Evolutionary conservation across 73 alveolate species (phyloP).

Genomic region (Paramecium caudatum): DNA sequence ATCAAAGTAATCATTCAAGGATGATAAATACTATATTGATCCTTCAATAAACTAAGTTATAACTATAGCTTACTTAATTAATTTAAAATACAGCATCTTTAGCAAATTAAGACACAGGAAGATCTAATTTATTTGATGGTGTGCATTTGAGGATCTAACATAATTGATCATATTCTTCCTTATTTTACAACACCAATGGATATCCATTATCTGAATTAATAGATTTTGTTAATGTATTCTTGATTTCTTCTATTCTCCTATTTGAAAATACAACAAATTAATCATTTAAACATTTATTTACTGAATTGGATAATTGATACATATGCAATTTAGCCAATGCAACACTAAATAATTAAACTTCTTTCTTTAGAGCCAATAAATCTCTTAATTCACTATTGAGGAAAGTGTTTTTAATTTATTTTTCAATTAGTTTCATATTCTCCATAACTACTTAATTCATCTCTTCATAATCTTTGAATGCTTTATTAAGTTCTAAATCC

Average conservation of each 20-base stretch:
- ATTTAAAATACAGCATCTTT: conserved; percentile 3
- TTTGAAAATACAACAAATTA: conserved; percentile 29
- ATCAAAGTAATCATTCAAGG: conserved; percentile 51
- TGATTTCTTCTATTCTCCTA: conserved; percentile 65
- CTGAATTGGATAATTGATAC: conserved; percentile 32
- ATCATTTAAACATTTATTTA: conserved; percentile 49
- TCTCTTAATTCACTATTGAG: background rate
- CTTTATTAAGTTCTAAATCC: conserved; percentile 50
- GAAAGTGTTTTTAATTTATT: conserved; percentile 13
- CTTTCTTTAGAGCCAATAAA: conserved; percentile 15
- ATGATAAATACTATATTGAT: conserved; percentile 16
- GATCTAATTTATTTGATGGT: conserved; percentile 6
- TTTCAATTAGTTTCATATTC: conserved; percentile 37
- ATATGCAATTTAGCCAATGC: conserved; percentile 30
- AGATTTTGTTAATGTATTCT: background rate
- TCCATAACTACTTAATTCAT: conserved; percentile 35
- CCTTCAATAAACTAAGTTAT: conserved; percentile 72
- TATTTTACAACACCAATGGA: background rate
- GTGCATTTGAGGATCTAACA: conserved; percentile 12
- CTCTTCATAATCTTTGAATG: conserved; percentile 48
- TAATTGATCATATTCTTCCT: conserved; percentile 37
- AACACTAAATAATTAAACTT: conserved; percentile 26
- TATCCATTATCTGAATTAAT: background rate
- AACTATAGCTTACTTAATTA: too few relatives aligned
- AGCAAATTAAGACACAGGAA: conserved; percentile 19